A percentile compares a stretch with the other conserved stretches of the same genome.
Conservation (phyloP, 2,329 filamentous ascomycete genomes). For the Pestalotiopsis sp. region DNA sequence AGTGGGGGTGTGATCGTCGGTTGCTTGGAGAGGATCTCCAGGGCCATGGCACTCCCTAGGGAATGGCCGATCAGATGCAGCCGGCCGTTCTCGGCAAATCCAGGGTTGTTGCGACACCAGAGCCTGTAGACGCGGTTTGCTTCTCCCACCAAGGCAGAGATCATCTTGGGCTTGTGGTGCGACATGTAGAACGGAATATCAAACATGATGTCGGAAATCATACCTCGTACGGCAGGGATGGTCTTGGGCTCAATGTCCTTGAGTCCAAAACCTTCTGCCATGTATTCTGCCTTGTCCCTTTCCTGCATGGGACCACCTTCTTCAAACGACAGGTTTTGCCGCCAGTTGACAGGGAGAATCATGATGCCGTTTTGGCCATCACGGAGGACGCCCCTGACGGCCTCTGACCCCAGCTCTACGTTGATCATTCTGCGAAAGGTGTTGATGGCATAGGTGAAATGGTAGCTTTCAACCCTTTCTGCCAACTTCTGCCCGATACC, state of each 20-base stretch:
- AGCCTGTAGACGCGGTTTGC: conserved; percentile 94
- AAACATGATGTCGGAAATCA: conserved; percentile 97
- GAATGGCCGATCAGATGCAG: conserved; percentile 95
- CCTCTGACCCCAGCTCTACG: conserved; percentile 74
- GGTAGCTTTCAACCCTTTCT: conserved; percentile 91
- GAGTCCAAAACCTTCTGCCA: conserved; percentile 63
- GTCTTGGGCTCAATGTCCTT: conserved; percentile 92
- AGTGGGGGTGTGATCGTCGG: conserved; percentile 69
- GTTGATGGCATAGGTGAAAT: conserved; percentile 97
- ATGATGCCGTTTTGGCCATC: conserved; percentile 86
- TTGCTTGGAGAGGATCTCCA: conserved; percentile 89
- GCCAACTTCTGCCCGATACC: conserved; percentile 97
- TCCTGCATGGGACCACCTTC: conserved; percentile 68
- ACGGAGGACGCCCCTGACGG: conserved; percentile 75
- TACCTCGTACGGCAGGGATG: conserved; percentile 86
- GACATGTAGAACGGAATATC: conserved; percentile 98
- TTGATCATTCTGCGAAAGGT: conserved; percentile 85
- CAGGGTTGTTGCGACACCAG: conserved; percentile 93
- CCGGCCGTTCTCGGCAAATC: conserved; percentile 77
- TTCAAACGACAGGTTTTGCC: conserved; percentile 84
- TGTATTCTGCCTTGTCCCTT: conserved; percentile 54
- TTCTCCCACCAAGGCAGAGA: conserved; percentile 82
- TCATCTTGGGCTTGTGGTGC: conserved; percentile 94
- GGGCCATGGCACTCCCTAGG: conserved; percentile 89
- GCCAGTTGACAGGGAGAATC: conserved; percentile 94